Base-by-base conservation (phyloP, 2,329 filamentous ascomycete species). In the Fusarium nanum region DNA sequence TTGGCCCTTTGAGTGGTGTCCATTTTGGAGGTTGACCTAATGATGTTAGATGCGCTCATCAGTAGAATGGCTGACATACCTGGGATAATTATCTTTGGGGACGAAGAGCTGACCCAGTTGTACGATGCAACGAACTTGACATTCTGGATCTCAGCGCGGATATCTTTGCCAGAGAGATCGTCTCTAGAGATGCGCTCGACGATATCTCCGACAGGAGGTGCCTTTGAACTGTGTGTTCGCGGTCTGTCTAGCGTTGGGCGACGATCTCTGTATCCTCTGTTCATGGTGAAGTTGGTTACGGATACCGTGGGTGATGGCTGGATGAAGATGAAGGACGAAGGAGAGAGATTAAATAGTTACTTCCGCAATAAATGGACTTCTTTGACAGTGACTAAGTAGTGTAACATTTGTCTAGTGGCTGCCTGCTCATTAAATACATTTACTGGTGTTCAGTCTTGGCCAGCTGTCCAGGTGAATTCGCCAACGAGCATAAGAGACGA, bases 51-150 rank as follows among this genome's bases (percentile, higher is more conserved):
- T 2, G 10, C 4, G 20, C 11, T 34, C 16, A 9, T 9, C 3
- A 16, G 4, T 20, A 3, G 14, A 18, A 10, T 4, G 4, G 1
- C 7, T 5, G 1, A 56, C 58, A 2, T 74, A 64, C 84, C 84
- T 22, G 84, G 84, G 22, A 86, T 77, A 23, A 78, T 77, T 62
- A 86, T 85, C 23, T 81, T 83, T 8, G 83, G 81, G 9, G 61
- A 72, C 0, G 75, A 56, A 25, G 76, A 75, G 54, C 83, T 79
- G 54, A 85, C 77, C 84, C 83, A 86, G 71, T 83, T 86, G 73
- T 87, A 87, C 3, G 85, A 87, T 4, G 84, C 77, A 13, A 86
- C 63, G 48, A 80, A 76, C 55, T 79, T 74, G 11, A 81, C 77
- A 30, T 81, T 70, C 6, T 77, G 79, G 61, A 84, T 83, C 6